Conservation (phyloP, 1,284 basidiomycete genomes). For the Cryptococcus hybrid region DNA sequence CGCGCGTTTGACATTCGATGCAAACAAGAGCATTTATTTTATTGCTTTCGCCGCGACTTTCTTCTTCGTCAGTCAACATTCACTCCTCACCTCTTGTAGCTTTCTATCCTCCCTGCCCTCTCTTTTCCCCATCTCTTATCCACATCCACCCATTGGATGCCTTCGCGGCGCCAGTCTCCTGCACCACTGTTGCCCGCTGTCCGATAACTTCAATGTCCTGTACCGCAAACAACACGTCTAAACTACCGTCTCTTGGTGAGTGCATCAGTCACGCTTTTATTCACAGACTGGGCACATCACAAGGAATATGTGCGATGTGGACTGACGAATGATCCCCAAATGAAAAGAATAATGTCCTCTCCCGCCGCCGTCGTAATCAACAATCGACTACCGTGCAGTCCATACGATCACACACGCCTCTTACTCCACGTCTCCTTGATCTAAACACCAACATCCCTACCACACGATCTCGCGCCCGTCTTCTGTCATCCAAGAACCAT, state of each 20-base stretch:
- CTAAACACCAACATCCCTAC: constrained; percentile 1
- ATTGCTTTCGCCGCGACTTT: not conserved
- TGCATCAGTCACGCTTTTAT: not conserved
- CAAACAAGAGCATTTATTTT: not conserved
- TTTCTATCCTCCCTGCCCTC: not conserved
- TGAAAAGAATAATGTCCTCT: constrained; percentile 10
- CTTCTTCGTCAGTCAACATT: not conserved
- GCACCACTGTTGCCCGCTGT: not conserved
- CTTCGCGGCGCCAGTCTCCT: not conserved
- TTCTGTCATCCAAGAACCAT: not conserved
- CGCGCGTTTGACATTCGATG: not conserved
- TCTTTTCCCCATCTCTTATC: not conserved
- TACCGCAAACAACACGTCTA: constrained; percentile 13
- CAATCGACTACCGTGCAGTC: constrained; percentile 4
- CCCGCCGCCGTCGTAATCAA: constrained; percentile 9
- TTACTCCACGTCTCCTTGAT: not conserved
- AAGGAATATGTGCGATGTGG: too few relatives aligned
- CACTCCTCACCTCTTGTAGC: not conserved
- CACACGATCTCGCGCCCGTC: not conserved
- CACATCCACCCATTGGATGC: not conserved
- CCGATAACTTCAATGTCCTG: not conserved
- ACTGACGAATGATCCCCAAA: too few relatives aligned
- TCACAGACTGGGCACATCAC: too few relatives aligned
- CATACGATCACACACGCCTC: constrained; percentile 3
- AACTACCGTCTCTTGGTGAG: constrained; percentile 8